Base-by-base conservation (phyloP, 371 early-diverging fungal genomes). In the Catenaria anguillulae region DNA sequence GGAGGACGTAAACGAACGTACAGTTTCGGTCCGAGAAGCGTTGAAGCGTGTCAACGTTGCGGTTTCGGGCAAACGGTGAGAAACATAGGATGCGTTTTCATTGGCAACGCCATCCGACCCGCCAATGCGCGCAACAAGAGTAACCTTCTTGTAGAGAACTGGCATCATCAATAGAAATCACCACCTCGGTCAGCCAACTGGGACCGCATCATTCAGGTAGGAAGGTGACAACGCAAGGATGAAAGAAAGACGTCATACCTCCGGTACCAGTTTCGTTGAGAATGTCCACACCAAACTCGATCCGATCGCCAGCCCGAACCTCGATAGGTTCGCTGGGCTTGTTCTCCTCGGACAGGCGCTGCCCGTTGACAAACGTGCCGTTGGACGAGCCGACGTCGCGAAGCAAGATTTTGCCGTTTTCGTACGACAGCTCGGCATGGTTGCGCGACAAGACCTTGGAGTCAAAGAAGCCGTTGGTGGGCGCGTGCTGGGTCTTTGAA, bases 211-310 rank as follows among this genome's bases (percentile, higher is more conserved):
- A 23, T 6, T 10, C 3, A 33, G 2, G 34, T n/a, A 12, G 12
- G 12, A n/a, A 33, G 13, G 56, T 4, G 24, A 33, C 8, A n/a
- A 3, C 40, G 19, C 34, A 2, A 19, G 12, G 31, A 3, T 2
- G 0, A 23, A 56, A 4, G 56, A 33, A 3, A 56, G 31, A 26
- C 12, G 8, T 24, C 6, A 35, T 56, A 33, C 56, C 31, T 12
- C 26, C 58, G 36, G 58, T 40, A 15, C 37, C 37, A 61, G 77
- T 74, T 24, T 89, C 88, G 52, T 83, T 78, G 52, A 80, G 67
- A 61, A 90, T 88, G 68, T 92, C 91, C 35, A 92, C 82, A 42
- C 91, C 93, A 73, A 92, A 89, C 60, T 89, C 89, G 23, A 92
- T 65, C n/a, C 67, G 63, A 63, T 89, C 91, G 36, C 77, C 78